Evolutionary conservation across 169 alveolate species (phyloP).

Genomic region (Plasmodium gallinaceum): DNA sequence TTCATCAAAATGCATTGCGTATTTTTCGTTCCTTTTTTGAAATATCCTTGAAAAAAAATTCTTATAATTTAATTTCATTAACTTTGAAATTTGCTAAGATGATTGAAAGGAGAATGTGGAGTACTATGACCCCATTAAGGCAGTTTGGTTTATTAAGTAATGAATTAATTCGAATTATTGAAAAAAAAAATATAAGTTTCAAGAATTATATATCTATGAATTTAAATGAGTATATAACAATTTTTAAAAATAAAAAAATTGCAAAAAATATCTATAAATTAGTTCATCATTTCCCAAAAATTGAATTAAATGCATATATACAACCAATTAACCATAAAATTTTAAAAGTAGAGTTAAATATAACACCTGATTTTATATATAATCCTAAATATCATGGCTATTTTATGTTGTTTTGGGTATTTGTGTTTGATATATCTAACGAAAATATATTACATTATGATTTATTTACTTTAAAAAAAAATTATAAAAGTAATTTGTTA

Average conservation of each 20-base stretch:
- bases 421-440: slow-evolving; percentile 97
- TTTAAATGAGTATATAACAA: slow-evolving; percentile 94
- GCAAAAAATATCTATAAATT: slow-evolving; percentile 91
- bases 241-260: slow-evolving; percentile 93
- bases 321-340: slow-evolving; percentile 97
- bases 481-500: neutral
- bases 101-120: slow-evolving; percentile 99
- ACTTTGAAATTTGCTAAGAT: slow-evolving; percentile 95
- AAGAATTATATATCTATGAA: slow-evolving; percentile 96
- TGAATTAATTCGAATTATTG: slow-evolving; percentile 95
- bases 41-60: slow-evolving; percentile 94
- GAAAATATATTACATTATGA: slow-evolving; percentile 96
- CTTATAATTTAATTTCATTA: slow-evolving; percentile 95
- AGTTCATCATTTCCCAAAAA: slow-evolving; percentile 94
- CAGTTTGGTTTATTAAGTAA: slow-evolving; percentile 96
- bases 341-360: slow-evolving; percentile 93
- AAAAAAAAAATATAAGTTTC: slow-evolving; percentile 97
- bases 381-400: slow-evolving; percentile 93
- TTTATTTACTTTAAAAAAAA: slow-evolving; percentile 85
- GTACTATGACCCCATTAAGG: slow-evolving; percentile 98
- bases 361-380: slow-evolving; percentile 97
- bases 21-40: slow-evolving; percentile 98
- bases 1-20: slow-evolving; percentile 99
- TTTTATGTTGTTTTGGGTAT: slow-evolving; percentile 96
- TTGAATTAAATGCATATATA: slow-evolving; percentile 95